Evolutionary conservation across 192 early-diverging fungal species (phyloP), one percentile per base, ranked within the genome.

Genomic region (Dispira parvispora): DNA sequence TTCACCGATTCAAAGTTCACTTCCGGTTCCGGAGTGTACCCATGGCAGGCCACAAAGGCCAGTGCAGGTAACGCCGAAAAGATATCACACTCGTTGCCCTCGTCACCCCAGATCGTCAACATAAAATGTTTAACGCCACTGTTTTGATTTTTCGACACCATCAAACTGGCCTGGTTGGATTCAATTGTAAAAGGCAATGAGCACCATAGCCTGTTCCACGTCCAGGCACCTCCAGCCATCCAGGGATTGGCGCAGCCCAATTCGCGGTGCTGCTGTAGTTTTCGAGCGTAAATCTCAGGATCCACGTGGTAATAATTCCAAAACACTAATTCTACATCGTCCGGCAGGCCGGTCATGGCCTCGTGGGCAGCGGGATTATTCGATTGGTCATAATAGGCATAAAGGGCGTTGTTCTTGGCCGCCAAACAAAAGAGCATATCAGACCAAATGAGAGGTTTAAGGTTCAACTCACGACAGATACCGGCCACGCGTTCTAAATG

Each of bases 11-110:
- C 62, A 21, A 74, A 66, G 52, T 83, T 81, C 43, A 89, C 77
- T 49, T 88, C 85, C n/a, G 66, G 54, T 26, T 74, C 71, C 16
- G 71, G 63, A 42, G 82, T 83, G 70, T 91, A 88, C 3, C 80
- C 82, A 64, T 88, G 86, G 65, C 89, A 80, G 27, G 80, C 83
- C 64, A 80, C 92, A 54, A 87, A 88, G 21, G 85, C 66, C 65
- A 92, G 71, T 6, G 79, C 88, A 14, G 90, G 90, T 43, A 93
- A 71, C 14, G 84, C 73, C 0, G 89, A 89, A 66, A 79, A 86
- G 69, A 91, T 80, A 67, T 91, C 90, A 67, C 84, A 92, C 72
- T 92, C 90, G 70, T 91, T 90, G 45, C 89, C 90, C 63, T 92
- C 90, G 67, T 92, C 90, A 23, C 90, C 90, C 90, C 89, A 92